These are phyloP conservation scores for Novymonas esmeraldas DNA, from an alignment of 208 protist species.

Conservation along the genomic window DNA sequence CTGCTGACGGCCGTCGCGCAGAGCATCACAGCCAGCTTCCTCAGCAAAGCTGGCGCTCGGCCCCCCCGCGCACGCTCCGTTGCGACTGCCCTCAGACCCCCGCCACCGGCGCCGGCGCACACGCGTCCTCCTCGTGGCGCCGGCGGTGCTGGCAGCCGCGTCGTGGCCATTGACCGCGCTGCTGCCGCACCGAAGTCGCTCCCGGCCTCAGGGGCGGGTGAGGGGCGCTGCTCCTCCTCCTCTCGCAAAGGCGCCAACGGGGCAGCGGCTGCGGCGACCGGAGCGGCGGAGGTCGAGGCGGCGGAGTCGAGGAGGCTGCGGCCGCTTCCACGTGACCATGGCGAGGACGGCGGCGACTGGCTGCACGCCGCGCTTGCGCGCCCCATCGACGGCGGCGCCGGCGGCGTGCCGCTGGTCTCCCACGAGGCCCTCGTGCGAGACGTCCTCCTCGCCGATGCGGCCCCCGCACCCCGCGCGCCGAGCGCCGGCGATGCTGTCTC, in stretches of 20 bases:
- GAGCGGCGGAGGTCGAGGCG: neutral
- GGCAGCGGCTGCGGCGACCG: neutral
- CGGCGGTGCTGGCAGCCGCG: too few relatives aligned
- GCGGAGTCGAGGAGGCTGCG: constrained; percentile 1
- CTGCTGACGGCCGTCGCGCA: constrained; percentile 59
- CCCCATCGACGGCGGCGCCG: neutral
- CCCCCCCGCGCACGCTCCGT: constrained; percentile 14
- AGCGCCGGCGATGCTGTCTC: too few relatives aligned
- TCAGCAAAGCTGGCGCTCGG: constrained; percentile 37
- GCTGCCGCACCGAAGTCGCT: neutral
- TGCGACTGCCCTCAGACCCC: constrained; percentile 3
- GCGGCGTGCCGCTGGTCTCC: constrained; percentile 17
- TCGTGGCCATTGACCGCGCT: too few relatives aligned
- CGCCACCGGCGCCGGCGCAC: neutral
- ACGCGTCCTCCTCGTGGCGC: too few relatives aligned
- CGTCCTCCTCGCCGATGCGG: neutral
- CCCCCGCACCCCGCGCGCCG: too few relatives aligned
- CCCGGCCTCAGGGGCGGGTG: neutral
- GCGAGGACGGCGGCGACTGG: neutral
- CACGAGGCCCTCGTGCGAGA: constrained; percentile 22
- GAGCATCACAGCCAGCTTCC: constrained; percentile 58
- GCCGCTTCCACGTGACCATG: constrained; percentile 8
- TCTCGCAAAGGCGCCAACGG: neutral
- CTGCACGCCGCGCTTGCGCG: neutral
- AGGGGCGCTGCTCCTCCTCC: neutral